Evolutionary conservation across 768 basidiomycete genomes (phyloP), one percentile per base, ranked within the genome.

Genomic region (Tulasnella sp.): DNA sequence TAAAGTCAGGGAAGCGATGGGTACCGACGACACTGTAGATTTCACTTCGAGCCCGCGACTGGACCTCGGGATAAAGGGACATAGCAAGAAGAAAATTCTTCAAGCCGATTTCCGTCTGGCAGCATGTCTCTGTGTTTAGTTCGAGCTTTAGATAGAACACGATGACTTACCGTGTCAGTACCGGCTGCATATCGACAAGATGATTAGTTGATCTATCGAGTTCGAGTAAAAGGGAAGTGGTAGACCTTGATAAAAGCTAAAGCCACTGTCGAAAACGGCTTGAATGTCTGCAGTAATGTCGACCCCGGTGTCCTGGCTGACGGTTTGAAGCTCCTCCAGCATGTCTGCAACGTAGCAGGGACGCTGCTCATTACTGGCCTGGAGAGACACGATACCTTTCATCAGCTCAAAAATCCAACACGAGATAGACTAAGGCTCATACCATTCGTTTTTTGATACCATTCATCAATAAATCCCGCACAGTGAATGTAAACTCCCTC

Each of bases 61-160:
- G 66, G 40, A 71, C 63, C 12, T 39, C 5, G 14, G 73, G 73
- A 71, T 74, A 67, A 9, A 73, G 35, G 7, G 67, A 72, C 72
- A 73, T 73, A 29, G 72, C 72, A 19, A 73, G 72, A 6, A 73
- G 8, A 35, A 73, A 73, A n/a, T 71, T 64, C 14, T 19, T 44
- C 5, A 44, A 16, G 42, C 16, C n/a, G 42, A 17, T 17, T 44
- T 44, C 6, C 5, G 8, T 44, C 42, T 44, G 17, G n/a, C n/a
- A n/a, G n/a, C n/a, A n/a, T n/a, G n/a, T n/a, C n/a, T n/a, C n/a
- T n/a, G n/a, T n/a, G n/a, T n/a, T n/a, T n/a, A n/a, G n/a, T n/a
- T n/a, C n/a, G n/a, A n/a, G n/a, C n/a, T n/a, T n/a, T n/a, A n/a
- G n/a, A n/a, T n/a, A n/a, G n/a, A n/a, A n/a, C n/a, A n/a, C n/a